These are phyloP conservation scores for Singerocomus inundabilis DNA, from an alignment of 1,284 basidiomycete genomes.

Conservation along the genomic window DNA sequence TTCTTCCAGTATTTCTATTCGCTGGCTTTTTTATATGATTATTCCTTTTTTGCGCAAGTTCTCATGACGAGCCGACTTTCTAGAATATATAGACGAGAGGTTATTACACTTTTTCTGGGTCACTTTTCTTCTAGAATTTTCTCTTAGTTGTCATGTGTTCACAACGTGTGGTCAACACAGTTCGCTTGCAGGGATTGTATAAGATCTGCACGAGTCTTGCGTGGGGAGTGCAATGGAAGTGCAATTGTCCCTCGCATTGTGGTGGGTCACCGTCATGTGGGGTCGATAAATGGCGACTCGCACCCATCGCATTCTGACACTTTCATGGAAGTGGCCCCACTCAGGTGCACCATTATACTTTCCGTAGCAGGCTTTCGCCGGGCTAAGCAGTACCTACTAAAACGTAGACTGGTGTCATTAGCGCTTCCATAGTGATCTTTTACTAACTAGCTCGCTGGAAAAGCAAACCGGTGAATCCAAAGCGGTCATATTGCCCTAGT, in stretches of 20 bases:
- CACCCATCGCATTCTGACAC: background rate
- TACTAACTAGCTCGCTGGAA: background rate
- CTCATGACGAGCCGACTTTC: conserved; percentile 20
- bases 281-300: conserved; percentile 1
- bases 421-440: conserved; percentile 1
- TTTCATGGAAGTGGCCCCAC: conserved; percentile 6
- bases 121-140: conserved; percentile 17
- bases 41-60: conserved; percentile 37
- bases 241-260: background rate
- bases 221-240: conserved; percentile 26
- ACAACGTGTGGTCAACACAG: conserved; percentile 20
- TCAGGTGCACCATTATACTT: background rate
- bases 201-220: conserved; percentile 7
- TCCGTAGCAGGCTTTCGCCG: background rate
- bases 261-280: conserved; percentile 11
- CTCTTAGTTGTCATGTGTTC: conserved; percentile 12
- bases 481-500: too few relatives aligned
- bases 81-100: conserved; percentile 30
- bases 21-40: conserved; percentile 39
- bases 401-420: background rate
- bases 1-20: conserved; percentile 32
- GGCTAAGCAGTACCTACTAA: conserved; percentile 1
- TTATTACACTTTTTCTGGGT: conserved; percentile 9
- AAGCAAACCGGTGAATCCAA: background rate
- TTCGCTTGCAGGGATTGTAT: conserved; percentile 16